phyloP scores from a whole-genome alignment of 2,329 filamentous ascomycete genomes.

The Hymenotorrendiella dingleyae region DNA sequence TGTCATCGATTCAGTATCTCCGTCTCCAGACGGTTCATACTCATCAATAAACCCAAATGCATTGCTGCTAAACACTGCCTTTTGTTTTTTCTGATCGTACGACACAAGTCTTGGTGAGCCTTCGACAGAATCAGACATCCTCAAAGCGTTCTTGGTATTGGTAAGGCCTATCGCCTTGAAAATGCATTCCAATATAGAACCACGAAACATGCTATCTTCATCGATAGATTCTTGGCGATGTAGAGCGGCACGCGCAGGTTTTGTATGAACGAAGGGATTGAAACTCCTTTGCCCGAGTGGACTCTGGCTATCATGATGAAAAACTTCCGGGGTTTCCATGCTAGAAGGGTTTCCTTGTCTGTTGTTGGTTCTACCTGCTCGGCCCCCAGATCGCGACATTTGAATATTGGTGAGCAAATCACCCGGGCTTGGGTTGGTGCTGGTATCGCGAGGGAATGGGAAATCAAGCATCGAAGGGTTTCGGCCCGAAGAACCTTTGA shows the following conservation, averaged over 20 bases:
- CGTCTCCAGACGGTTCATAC: constrained; percentile 70
- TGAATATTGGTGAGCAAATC: constrained; percentile 78
- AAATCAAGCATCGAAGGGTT: constrained; percentile 28
- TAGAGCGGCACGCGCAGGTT: constrained; percentile 42
- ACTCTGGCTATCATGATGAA: constrained; percentile 27
- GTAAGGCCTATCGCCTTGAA: constrained; percentile 87
- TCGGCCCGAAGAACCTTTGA: constrained; percentile 15
- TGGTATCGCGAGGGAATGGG: constrained; percentile 29
- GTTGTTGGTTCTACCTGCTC: constrained; percentile 28
- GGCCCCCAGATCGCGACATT: constrained; percentile 54
- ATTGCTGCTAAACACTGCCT: constrained; percentile 70
- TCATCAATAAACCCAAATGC: constrained; percentile 89
- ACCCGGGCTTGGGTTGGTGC: constrained; percentile 56
- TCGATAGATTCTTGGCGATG: constrained; percentile 77
- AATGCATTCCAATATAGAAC: constrained; percentile 90
- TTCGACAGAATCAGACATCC: constrained; percentile 70
- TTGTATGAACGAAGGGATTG: constrained; percentile 50
- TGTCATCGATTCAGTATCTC: constrained; percentile 79
- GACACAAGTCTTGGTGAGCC: constrained; percentile 80
- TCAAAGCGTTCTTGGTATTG: constrained; percentile 56
- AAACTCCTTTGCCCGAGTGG: constrained; percentile 42
- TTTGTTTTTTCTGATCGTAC: constrained; percentile 75
- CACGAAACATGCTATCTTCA: constrained; percentile 82
- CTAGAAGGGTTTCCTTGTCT: constrained; percentile 15
- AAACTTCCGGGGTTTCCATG: constrained; percentile 28